A percentile compares a stretch with the other conserved stretches of the same genome.
phyloP scores from a whole-genome alignment of 352 stramenopile species.

The Globisporangium abappressorium region DNA sequence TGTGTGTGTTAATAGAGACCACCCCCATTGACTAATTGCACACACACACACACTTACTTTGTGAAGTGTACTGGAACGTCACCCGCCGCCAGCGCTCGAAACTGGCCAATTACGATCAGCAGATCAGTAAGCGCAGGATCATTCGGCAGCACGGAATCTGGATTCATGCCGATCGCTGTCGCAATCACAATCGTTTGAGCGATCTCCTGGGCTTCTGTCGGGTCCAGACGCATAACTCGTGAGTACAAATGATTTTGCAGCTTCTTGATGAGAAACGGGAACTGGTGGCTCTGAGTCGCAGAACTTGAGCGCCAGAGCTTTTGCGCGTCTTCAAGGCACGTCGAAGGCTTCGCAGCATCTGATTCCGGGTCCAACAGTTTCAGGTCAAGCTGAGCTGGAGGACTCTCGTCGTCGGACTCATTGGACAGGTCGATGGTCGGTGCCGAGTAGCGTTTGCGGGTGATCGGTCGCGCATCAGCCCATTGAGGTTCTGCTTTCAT shows the following conservation, averaged over 20 bases:
- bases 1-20: background rate
- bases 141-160: constrained; percentile 12
- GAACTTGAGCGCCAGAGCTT: constrained; percentile 13
- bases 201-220: constrained; percentile 22
- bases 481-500: background rate
- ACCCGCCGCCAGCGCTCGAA: constrained; percentile 18
- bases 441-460: constrained; percentile 17
- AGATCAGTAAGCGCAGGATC: constrained; percentile 21
- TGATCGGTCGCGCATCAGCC: background rate
- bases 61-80: constrained; percentile 19
- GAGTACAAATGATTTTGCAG: constrained; percentile 26
- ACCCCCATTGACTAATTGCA: too few relatives aligned
- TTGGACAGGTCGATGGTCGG: background rate
- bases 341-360: constrained; percentile 13
- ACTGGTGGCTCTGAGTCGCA: constrained; percentile 19
- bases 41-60: constrained; percentile 20
- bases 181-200: constrained; percentile 19
- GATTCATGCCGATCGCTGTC: constrained; percentile 19
- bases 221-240: constrained; percentile 9
- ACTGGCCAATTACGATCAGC: constrained; percentile 19
- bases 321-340: constrained; percentile 20
- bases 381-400: constrained; percentile 16
- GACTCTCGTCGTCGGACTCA: background rate
- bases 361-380: constrained; percentile 25
- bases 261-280: constrained; percentile 23